A percentile compares a stretch with the other conserved stretches of the same genome.
phyloP scores from a whole-genome alignment of 495 filamentous ascomycete species.

The Hypomontagnella submonticulosa region DNA sequence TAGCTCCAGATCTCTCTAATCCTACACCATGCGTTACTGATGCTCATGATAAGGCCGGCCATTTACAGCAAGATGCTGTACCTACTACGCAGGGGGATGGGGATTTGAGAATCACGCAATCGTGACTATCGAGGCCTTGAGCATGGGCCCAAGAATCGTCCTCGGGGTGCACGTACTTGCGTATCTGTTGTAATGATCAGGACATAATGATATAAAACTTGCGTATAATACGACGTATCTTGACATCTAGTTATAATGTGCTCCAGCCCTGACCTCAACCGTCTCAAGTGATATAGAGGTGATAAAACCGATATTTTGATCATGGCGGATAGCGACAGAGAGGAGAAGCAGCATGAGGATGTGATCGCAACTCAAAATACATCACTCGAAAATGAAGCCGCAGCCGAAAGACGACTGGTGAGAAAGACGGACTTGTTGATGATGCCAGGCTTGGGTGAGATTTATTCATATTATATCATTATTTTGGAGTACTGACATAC shows the following conservation, averaged over 20 bases:
- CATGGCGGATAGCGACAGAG: slow-evolving; percentile 22
- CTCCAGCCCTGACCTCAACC: too few relatives aligned
- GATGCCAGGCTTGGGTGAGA: slow-evolving; percentile 44
- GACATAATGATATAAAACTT: neutral
- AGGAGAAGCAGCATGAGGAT: slow-evolving; percentile 11
- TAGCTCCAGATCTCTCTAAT: slow-evolving; percentile 1
- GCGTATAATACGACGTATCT: too few relatives aligned
- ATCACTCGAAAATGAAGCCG: slow-evolving; percentile 25
- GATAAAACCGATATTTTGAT: neutral
- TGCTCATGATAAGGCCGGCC: too few relatives aligned
- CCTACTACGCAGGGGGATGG: neutral
- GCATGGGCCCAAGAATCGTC: neutral
- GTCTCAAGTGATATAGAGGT: too few relatives aligned
- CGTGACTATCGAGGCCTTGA: neutral
- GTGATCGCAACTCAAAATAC: slow-evolving; percentile 2
- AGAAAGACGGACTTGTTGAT: slow-evolving; percentile 49
- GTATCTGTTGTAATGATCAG: neutral
- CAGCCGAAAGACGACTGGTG: slow-evolving; percentile 36
- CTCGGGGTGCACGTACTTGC: neutral
- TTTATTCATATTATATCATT: neutral
- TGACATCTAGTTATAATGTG: too few relatives aligned
- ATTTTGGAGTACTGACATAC: neutral
- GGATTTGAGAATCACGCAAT: slow-evolving; percentile 25
- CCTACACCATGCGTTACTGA: too few relatives aligned
- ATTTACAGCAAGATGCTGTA: neutral